These are phyloP conservation scores for Agarophyton chilense DNA, from an alignment of 23 red algal genomes.

Conservation along the genomic window DNA sequence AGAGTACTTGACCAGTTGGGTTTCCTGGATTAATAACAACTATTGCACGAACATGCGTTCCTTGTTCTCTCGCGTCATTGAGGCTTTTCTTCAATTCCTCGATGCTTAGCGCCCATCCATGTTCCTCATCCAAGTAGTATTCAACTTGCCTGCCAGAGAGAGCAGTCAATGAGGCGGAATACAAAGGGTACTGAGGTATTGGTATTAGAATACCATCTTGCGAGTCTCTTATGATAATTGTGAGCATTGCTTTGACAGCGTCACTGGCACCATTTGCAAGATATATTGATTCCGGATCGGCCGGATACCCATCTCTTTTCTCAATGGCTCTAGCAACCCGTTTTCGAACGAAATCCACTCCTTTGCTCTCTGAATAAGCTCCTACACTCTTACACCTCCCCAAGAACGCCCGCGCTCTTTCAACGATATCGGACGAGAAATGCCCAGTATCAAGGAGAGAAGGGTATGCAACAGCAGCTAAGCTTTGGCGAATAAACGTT, in stretches of 20 bases:
- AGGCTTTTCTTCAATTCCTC: conserved; percentile 72
- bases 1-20: conserved; percentile 92
- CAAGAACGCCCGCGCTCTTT: conserved; percentile 50
- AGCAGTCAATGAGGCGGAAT: conserved; percentile 79
- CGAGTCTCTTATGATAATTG: conserved; percentile 53
- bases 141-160: conserved; percentile 55
- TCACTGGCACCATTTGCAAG: conserved; percentile 91
- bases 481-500: conserved; percentile 81
- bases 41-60: conserved; percentile 73
- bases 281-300: conserved; percentile 59
- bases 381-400: conserved; percentile 66
- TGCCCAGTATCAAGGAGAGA: conserved; percentile 29
- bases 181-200: conserved; percentile 97
- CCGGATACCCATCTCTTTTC: conserved; percentile 72
- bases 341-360: conserved; percentile 70
- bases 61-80: conserved; percentile 33
- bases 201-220: conserved; percentile 88
- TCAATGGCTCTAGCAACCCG: conserved; percentile 76
- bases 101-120: conserved; percentile 77
- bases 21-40: conserved; percentile 97
- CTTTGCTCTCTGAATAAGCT: conserved; percentile 86
- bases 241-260: conserved; percentile 74
- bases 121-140: conserved; percentile 89
- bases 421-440: conserved; percentile 81
- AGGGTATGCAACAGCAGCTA: conserved; percentile 81